These are phyloP conservation scores for Macrolepiota dolichaula DNA, from an alignment of 768 basidiomycete species.

Conservation along the genomic window DNA sequence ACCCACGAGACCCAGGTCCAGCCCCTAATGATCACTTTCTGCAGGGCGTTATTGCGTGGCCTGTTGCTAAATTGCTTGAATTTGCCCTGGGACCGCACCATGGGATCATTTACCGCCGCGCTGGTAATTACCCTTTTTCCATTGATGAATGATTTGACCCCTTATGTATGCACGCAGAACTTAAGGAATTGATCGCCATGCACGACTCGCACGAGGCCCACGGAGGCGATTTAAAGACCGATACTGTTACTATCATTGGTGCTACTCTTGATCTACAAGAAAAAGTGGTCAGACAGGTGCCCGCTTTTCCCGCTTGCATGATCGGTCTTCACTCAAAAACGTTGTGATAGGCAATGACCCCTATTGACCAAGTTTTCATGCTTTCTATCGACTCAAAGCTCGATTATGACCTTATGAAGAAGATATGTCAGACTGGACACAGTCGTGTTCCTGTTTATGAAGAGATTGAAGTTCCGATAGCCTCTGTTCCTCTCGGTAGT, in stretches of 20 bases:
- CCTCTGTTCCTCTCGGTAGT: conserved; percentile 20
- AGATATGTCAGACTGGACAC: conserved; percentile 76
- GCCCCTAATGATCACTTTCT: not conserved
- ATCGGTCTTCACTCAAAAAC: not conserved
- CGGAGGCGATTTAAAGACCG: conserved; percentile 82
- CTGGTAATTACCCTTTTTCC: conserved; percentile 4
- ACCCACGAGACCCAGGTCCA: not conserved
- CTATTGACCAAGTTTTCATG: conserved; percentile 81
- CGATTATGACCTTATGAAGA: conserved; percentile 75
- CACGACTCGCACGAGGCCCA: conserved; percentile 69
- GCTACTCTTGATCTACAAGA: conserved; percentile 87
- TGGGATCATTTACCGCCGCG: conserved; percentile 66
- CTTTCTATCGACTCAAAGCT: conserved; percentile 80
- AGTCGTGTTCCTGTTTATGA: conserved; percentile 83
- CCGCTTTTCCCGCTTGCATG: conserved; percentile 6
- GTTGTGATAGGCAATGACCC: conserved; percentile 67
- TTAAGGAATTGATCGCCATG: conserved; percentile 90
- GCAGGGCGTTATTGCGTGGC: conserved; percentile 78
- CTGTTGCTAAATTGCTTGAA: conserved; percentile 80
- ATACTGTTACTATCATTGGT: conserved; percentile 88
- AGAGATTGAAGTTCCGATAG: conserved; percentile 61
- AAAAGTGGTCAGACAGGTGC: conserved; percentile 71
- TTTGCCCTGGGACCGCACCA: conserved; percentile 78
- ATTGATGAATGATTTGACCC: not conserved
- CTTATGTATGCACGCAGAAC: conserved; percentile 37